phyloP scores from a whole-genome alignment of 345 rosid species.

The Citrus unshiu region DNA sequence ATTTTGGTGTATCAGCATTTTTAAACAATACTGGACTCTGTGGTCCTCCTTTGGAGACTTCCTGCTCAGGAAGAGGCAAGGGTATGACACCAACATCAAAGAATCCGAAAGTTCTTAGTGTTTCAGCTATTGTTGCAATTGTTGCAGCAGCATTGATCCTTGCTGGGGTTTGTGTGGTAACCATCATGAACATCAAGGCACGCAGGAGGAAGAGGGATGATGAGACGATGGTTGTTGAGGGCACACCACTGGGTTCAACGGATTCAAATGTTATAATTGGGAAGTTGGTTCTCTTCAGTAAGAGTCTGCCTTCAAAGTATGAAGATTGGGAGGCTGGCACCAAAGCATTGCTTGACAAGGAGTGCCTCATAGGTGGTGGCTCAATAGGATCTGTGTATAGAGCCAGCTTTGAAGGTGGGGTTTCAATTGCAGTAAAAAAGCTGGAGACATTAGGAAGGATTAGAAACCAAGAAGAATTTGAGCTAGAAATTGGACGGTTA shows the following conservation, averaged over 20 bases:
- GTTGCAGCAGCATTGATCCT: slow-evolving; percentile 82
- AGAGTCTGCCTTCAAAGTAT: slow-evolving; percentile 82
- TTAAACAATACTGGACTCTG: slow-evolving; percentile 69
- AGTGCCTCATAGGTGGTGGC: slow-evolving; percentile 78
- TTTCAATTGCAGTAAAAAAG: slow-evolving; percentile 92
- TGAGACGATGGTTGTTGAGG: slow-evolving; percentile 50
- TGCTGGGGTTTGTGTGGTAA: slow-evolving; percentile 71
- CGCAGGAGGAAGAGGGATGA: slow-evolving; percentile 49
- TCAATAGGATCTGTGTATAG: slow-evolving; percentile 82
- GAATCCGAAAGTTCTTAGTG: slow-evolving; percentile 52
- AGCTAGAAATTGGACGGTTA: slow-evolving; percentile 78
- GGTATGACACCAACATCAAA: slow-evolving; percentile 26
- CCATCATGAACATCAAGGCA: slow-evolving; percentile 77
- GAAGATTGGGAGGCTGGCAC: slow-evolving; percentile 98
- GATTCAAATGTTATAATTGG: slow-evolving; percentile 74
- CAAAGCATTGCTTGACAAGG: slow-evolving; percentile 89
- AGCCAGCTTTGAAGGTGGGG: slow-evolving; percentile 80
- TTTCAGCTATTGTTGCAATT: slow-evolving; percentile 80
- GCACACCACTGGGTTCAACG: slow-evolving; percentile 73
- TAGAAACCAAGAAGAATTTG: slow-evolving; percentile 87
- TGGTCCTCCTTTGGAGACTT: slow-evolving; percentile 59
- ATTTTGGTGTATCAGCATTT: slow-evolving; percentile 69
- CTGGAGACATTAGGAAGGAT: slow-evolving; percentile 84
- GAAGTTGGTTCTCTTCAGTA: slow-evolving; percentile 91
- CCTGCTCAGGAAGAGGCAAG: slow-evolving; percentile 47